These are phyloP conservation scores for Penicillium angulare DNA, from an alignment of 495 filamentous ascomycete species.

Conservation along the genomic window DNA sequence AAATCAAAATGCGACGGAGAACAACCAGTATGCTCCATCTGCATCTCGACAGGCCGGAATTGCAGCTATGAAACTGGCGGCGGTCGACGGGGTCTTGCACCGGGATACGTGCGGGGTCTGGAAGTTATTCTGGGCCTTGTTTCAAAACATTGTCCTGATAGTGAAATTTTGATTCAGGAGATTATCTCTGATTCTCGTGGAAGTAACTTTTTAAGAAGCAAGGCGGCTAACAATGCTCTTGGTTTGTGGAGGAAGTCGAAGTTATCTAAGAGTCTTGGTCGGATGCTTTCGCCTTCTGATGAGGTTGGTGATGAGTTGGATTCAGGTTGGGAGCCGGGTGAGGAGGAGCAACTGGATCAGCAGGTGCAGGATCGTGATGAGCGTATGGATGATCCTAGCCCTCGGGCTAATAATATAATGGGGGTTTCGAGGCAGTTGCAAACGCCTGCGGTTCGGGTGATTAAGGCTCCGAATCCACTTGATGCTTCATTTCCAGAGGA, in stretches of 20 bases:
- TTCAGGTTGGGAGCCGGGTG: conserved; percentile 11
- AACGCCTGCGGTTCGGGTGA: neutral
- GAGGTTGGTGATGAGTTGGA: conserved; percentile 15
- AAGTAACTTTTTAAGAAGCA: conserved; percentile 36
- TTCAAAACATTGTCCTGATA: conserved; percentile 27
- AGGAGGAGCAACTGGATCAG: no score
- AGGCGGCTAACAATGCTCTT: conserved; percentile 13
- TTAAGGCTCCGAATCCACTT: neutral
- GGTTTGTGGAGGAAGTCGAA: conserved; percentile 22
- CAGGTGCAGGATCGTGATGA: conserved; percentile 10
- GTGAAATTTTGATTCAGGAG: conserved; percentile 26
- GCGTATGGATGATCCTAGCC: neutral
- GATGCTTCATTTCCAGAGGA: conserved; percentile 13
- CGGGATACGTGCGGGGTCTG: conserved; percentile 62
- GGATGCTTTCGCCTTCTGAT: conserved; percentile 12
- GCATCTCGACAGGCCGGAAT: conserved; percentile 44
- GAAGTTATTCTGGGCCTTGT: conserved; percentile 50
- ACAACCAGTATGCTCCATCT: conserved; percentile 57
- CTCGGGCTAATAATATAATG: no score
- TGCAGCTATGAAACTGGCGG: conserved; percentile 60
- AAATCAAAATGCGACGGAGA: conserved; percentile 61
- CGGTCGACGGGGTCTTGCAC: conserved; percentile 62
- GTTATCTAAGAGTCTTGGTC: conserved; percentile 17
- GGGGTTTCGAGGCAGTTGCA: neutral
- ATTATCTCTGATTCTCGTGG: conserved; percentile 38